Evolutionary conservation across 495 filamentous ascomycete genomes (phyloP).

Genomic region (Hypoxylon fuscum): DNA sequence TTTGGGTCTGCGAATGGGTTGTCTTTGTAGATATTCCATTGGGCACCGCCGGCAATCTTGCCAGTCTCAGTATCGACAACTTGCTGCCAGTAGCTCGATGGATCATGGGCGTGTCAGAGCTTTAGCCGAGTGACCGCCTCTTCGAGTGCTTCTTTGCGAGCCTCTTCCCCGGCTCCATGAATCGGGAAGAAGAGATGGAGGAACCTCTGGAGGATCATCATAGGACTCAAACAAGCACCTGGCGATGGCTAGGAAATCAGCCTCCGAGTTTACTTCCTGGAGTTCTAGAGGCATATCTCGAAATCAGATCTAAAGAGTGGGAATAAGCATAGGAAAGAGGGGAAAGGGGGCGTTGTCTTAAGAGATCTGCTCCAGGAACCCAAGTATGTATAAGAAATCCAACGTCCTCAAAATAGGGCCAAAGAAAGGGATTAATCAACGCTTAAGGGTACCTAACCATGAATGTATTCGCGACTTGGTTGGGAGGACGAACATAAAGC

Average conservation of each 20-base stretch:
- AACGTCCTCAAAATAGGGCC: no score
- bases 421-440: no score
- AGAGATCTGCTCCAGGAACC: no score
- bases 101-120: conserved; percentile 39
- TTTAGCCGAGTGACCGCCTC: conserved; percentile 41
- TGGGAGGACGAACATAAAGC: no score
- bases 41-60: conserved; percentile 43
- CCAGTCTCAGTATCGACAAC: conserved; percentile 46
- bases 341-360: no score
- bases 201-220: conserved; percentile 33
- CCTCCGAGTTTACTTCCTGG: conserved; percentile 21
- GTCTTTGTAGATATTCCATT: conserved; percentile 47
- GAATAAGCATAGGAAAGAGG: no score
- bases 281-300: conserved; percentile 33
- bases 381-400: no score
- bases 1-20: conserved; percentile 37
- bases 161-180: conserved; percentile 14
- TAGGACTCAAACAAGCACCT: conserved; percentile 37
- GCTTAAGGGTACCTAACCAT: no score
- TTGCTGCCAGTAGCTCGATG: conserved; percentile 41
- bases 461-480: no score
- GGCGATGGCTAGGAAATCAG: conserved; percentile 29
- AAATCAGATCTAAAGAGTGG: no score
- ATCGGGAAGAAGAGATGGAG: conserved; percentile 38
- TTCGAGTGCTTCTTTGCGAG: conserved; percentile 32